Percentiles rank a stretch among this genome's conserved stretches.
Conservation (phyloP, 2,329 filamentous ascomycete genomes). For the Macrophomina tecta region DNA sequence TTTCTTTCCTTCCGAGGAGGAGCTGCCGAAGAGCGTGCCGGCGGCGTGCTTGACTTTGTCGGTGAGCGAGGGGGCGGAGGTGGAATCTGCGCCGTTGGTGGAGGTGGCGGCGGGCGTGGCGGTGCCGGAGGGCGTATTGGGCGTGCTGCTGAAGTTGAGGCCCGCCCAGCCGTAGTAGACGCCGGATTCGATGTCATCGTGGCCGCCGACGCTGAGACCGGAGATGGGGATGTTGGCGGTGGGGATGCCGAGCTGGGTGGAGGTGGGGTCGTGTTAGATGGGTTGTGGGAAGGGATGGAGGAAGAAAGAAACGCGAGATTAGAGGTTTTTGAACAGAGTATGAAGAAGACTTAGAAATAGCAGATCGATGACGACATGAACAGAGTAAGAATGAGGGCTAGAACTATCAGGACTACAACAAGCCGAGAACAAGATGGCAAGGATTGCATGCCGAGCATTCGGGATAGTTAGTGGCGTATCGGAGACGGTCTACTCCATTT, state of each 20-base stretch:
- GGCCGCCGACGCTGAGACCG: constrained; percentile 72
- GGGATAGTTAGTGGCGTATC: no score
- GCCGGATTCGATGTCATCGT: constrained; percentile 70
- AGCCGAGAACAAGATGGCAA: no score
- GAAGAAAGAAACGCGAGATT: not conserved
- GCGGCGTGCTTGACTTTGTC: constrained; percentile 22
- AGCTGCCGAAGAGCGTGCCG: constrained; percentile 24
- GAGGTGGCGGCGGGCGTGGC: not conserved
- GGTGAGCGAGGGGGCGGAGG: constrained; percentile 1
- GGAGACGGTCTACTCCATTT: no score
- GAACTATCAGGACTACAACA: no score
- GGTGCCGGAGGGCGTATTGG: not conserved
- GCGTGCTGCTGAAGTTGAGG: constrained; percentile 60
- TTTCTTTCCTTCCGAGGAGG: constrained; percentile 28
- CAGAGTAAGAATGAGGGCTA: no score
- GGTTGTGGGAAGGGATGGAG: not conserved
- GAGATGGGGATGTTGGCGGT: constrained; percentile 83
- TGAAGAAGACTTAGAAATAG: not conserved
- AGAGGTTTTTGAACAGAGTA: not conserved
- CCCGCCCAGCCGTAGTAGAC: constrained; percentile 95
- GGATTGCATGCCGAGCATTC: no score
- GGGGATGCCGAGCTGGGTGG: constrained; percentile 78
- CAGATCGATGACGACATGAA: no score
- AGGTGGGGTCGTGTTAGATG: not conserved
- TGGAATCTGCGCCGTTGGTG: not conserved